Evolutionary conservation across 1,139 yeast genomes (phyloP).

Genomic region (Yamadazyma kanchanaburiensis): DNA sequence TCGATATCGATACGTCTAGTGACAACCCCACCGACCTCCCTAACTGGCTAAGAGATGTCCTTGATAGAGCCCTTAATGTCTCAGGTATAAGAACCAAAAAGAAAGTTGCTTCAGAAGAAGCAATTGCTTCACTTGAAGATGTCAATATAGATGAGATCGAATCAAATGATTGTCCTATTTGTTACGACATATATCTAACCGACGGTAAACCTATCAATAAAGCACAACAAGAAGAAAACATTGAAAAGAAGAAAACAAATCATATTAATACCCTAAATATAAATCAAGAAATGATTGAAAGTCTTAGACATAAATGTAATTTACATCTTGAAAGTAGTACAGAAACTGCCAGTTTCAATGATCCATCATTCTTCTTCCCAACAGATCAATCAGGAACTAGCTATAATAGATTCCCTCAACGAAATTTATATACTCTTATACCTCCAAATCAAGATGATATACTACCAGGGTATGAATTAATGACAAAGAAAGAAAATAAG

Average conservation of each 20-base stretch:
- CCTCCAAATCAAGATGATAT: slow-evolving; percentile 24
- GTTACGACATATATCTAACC: slow-evolving; percentile 36
- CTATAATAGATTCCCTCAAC: slow-evolving; percentile 33
- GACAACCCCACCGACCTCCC: slow-evolving; percentile 23
- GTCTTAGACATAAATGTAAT: slow-evolving; percentile 4
- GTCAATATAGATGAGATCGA: slow-evolving; percentile 19
- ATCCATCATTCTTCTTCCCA: slow-evolving; percentile 40
- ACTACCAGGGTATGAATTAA: slow-evolving; percentile 27
- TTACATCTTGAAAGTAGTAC: slow-evolving; percentile 4
- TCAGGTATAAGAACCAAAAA: slow-evolving; percentile 23
- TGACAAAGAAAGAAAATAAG: slow-evolving; percentile 10
- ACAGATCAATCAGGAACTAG: slow-evolving; percentile 28
- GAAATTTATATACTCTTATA: slow-evolving; percentile 22
- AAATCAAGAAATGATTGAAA: slow-evolving; percentile 5
- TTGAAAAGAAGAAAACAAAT: not conserved
- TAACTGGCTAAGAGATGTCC: slow-evolving; percentile 37
- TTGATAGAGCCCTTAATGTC: slow-evolving; percentile 33
- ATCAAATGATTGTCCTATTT: slow-evolving; percentile 39
- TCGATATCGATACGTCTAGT: slow-evolving; percentile 23
- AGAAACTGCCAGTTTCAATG: slow-evolving; percentile 20
- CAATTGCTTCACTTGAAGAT: slow-evolving; percentile 31
- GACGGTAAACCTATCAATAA: not conserved
- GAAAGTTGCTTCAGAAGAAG: slow-evolving; percentile 39
- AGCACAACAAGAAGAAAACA: not conserved
- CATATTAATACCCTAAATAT: not conserved